These are phyloP conservation scores for Leucosporidium creatinivorum DNA, from an alignment of 768 basidiomycete species.

Conservation along the genomic window DNA sequence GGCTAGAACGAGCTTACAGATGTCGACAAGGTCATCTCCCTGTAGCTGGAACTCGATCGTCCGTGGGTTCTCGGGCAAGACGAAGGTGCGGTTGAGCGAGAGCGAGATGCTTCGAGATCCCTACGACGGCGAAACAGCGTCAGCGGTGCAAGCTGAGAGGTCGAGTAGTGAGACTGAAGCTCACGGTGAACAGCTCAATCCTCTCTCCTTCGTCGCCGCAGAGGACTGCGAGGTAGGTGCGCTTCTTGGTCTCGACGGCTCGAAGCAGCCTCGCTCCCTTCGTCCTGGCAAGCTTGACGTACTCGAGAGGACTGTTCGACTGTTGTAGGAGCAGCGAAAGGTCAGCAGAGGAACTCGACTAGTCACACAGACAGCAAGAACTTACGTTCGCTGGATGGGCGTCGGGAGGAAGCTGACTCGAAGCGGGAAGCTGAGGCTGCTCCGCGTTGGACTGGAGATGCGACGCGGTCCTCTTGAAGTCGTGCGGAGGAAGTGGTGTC, in stretches of 20 bases:
- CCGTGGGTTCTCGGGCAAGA: slow-evolving; percentile 80
- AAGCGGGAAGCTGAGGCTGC: not conserved
- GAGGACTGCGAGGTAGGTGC: slow-evolving; percentile 89
- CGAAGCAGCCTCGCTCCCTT: slow-evolving; percentile 76
- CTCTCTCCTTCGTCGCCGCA: slow-evolving; percentile 90
- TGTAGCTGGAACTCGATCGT: slow-evolving; percentile 81
- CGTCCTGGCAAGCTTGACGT: slow-evolving; percentile 84
- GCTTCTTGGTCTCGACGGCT: slow-evolving; percentile 79
- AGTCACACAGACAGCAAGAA: not conserved
- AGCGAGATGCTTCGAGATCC: slow-evolving; percentile 55
- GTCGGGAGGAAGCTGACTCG: slow-evolving; percentile 12
- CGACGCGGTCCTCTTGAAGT: slow-evolving; percentile 1
- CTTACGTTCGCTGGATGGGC: not conserved
- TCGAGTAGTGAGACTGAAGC: slow-evolving; percentile 49
- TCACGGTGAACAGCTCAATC: slow-evolving; percentile 87
- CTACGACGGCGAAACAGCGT: slow-evolving; percentile 2
- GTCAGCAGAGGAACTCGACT: not conserved
- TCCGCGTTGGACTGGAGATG: not conserved
- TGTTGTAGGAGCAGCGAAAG: not conserved
- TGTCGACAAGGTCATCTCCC: slow-evolving; percentile 85
- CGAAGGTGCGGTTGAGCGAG: slow-evolving; percentile 84
- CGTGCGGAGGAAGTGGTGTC: not conserved
- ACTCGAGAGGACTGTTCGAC: slow-evolving; percentile 66
- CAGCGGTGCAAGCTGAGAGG: not conserved
- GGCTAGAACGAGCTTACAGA: slow-evolving; percentile 49